Evolutionary conservation across 2,329 filamentous ascomycete genomes (phyloP), one percentile per base, ranked within the genome.

Genomic region (Clarireedia hainanense): DNA sequence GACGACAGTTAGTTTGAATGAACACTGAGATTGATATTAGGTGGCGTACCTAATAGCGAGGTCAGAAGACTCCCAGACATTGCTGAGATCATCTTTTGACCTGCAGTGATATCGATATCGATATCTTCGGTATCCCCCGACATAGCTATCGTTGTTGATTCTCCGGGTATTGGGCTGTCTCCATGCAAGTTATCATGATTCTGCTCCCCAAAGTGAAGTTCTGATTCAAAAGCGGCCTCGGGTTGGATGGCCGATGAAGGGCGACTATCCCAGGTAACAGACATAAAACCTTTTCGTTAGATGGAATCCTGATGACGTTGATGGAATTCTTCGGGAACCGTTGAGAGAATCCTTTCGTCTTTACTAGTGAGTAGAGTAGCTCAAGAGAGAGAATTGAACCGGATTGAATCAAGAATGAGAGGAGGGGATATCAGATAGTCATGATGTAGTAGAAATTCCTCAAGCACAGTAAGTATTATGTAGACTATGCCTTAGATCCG

Each of bases 61-160:
- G 92, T 97, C 60, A 97, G 71, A 56, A 99, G 74, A 72, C 91
- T 97, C 58, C 94, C 94, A 54, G 87, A 86, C 62, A 92, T 89
- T 50, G 94, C 94, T 56, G 92, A 96, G 54, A 95, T 71, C 94
- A 99, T 99, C 76, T 92, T 94, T 75, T 97, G 92, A 12, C 80
- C 73, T 23, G 91, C 80, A 5, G 91, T 91, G 61, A 95, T 89
- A 59, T 92, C 84, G 26, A 78, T 72, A 39, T 75, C 74, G 56
- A 70, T 70, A 53, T 67, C 65, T 37, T 73, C 72, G 59, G 70
- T 61, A 52, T 66, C 62, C 15, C 60, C 63, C 23, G 59, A 57
- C 64, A 67, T 67, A 26, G 59, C 62, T 58, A 67, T 62, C n/a
- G 63, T 67, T 36, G 58, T 55, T 52, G 59, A 55, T 45, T 57